phyloP scores from a whole-genome alignment of 2,329 filamentous ascomycete genomes.

The Colletotrichum horii region DNA sequence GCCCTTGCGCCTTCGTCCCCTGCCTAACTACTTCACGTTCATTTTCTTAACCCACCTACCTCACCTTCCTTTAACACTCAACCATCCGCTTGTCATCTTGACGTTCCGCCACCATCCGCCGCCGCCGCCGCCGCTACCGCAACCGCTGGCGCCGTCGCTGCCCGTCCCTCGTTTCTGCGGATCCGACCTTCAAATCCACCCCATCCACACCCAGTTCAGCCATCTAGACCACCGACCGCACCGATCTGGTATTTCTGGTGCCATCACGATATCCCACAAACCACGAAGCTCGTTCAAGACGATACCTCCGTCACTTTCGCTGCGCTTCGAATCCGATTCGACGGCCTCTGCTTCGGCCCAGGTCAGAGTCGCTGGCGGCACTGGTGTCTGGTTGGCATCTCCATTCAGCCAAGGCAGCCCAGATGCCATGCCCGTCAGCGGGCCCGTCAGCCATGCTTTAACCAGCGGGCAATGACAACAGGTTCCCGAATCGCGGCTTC shows the following conservation, averaged over 20 bases:
- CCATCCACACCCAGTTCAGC: not conserved
- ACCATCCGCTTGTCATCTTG: not conserved
- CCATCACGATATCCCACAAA: not conserved
- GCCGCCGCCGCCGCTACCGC: not conserved
- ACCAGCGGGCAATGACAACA: constrained; percentile 49
- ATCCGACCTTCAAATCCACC: not conserved
- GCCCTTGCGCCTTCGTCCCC: not conserved
- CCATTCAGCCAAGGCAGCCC: constrained; percentile 29
- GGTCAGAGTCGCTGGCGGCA: constrained; percentile 16
- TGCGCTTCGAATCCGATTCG: not conserved
- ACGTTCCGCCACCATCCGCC: not conserved
- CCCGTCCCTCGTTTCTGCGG: not conserved
- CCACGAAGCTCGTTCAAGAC: not conserved
- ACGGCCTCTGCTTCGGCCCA: not conserved
- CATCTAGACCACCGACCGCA: not conserved
- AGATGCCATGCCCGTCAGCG: constrained; percentile 50
- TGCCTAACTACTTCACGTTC: not conserved
- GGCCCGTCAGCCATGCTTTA: constrained; percentile 44
- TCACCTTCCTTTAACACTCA: not conserved
- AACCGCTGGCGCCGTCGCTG: not conserved
- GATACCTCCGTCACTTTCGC: not conserved
- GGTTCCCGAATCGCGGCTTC: constrained; percentile 6
- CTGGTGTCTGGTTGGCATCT: constrained; percentile 21
- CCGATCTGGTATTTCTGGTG: not conserved
- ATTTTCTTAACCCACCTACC: not conserved